A percentile compares a stretch with the other conserved stretches of the same genome.
Conservation (phyloP, 805 yeast species). For the Schizosaccharomyces cryophilus region DNA sequence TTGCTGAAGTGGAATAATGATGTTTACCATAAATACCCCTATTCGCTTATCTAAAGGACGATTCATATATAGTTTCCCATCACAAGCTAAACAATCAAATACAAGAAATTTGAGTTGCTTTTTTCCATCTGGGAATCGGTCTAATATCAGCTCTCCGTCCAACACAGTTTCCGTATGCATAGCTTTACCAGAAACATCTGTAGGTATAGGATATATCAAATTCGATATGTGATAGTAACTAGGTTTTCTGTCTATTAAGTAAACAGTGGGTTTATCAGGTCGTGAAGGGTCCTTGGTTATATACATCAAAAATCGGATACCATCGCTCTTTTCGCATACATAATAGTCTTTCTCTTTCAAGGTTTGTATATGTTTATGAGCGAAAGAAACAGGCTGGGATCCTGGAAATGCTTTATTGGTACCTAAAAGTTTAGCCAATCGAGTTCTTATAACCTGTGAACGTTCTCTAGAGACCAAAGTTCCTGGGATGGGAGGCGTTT, state of each 20-base stretch:
- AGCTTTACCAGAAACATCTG: constrained; percentile 21
- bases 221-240: constrained; percentile 52
- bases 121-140: constrained; percentile 24
- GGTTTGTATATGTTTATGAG: constrained; percentile 42
- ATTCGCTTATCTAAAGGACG: constrained; percentile 58
- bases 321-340: constrained; percentile 93
- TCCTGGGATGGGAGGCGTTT: not conserved
- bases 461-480: not conserved
- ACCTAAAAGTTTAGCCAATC: not conserved
- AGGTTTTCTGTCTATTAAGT: constrained; percentile 67
- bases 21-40: constrained; percentile 19
- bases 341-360: constrained; percentile 52
- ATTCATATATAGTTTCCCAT: constrained; percentile 44
- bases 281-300: constrained; percentile 23
- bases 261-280: constrained; percentile 29
- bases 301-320: constrained; percentile 58
- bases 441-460: not conserved
- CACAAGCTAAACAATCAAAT: constrained; percentile 74
- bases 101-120: constrained; percentile 39
- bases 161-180: constrained; percentile 71
- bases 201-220: constrained; percentile 49
- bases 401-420: constrained; percentile 20
- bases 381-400: constrained; percentile 84
- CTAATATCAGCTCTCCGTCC: constrained; percentile 82
- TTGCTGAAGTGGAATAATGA: not conserved